Percentiles rank a stretch among this genome's conserved stretches.
phyloP scores from a whole-genome alignment of 2,329 filamentous ascomycete species.

The Juglanconis sp. region DNA sequence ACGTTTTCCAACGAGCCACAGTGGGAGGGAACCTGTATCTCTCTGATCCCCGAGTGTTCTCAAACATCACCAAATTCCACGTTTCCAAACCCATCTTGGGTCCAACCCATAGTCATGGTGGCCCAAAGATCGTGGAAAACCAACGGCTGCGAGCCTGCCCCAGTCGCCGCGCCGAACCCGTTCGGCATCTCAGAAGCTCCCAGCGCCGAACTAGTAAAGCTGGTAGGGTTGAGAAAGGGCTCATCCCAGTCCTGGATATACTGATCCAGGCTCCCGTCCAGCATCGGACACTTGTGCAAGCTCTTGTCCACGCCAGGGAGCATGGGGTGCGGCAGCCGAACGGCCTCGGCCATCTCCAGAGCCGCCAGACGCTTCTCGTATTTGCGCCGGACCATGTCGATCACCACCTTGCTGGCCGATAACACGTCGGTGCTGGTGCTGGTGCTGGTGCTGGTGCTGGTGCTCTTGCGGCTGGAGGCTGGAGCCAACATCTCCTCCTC shows the following conservation, averaged over 20 bases:
- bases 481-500: constrained; percentile 16
- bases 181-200: constrained; percentile 5
- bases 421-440: constrained; percentile 37
- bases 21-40: no score
- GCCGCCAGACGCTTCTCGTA: constrained; percentile 39
- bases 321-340: constrained; percentile 3
- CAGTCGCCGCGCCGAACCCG: not conserved
- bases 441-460: no score
- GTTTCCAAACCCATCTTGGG: constrained; percentile 17
- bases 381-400: constrained; percentile 44
- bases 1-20: no score
- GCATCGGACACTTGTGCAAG: constrained; percentile 43
- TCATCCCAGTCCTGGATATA: constrained; percentile 46
- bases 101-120: constrained; percentile 47
- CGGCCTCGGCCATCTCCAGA: constrained; percentile 22
- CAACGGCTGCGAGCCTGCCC: constrained; percentile 19
- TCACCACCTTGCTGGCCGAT: constrained; percentile 43
- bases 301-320: constrained; percentile 21
- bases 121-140: constrained; percentile 45
- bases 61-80: not conserved
- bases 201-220: not conserved
- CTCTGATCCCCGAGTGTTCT: not conserved
- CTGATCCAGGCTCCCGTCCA: constrained; percentile 47
- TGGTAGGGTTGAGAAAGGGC: constrained; percentile 22
- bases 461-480: constrained; percentile 14